Conservation (phyloP, 257 asterid species). For the Solanum etuberosum region DNA sequence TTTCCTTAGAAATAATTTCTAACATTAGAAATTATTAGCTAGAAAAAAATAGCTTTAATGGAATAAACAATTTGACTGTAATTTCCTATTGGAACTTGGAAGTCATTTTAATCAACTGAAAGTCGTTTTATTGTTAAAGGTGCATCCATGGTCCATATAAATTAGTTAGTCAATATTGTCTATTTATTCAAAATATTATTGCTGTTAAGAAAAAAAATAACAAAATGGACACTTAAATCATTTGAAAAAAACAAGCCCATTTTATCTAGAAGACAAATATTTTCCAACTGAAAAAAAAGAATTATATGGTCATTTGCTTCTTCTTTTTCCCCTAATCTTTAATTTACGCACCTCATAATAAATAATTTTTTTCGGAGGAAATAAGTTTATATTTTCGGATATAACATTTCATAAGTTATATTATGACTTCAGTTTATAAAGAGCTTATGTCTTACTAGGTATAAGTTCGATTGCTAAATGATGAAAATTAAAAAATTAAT, state of each 20-base stretch:
- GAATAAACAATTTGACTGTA: neutral
- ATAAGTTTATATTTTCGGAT: neutral
- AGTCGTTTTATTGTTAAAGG: neutral
- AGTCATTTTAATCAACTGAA: neutral
- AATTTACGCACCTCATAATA: neutral
- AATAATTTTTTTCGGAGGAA: neutral
- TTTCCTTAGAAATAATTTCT: neutral
- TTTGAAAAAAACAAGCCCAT: neutral
- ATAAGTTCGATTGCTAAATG: neutral
- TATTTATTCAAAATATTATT: neutral
- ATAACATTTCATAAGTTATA: neutral
- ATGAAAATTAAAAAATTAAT: neutral
- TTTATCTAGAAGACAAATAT: neutral
- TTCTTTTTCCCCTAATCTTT: neutral
- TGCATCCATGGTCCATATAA: neutral
- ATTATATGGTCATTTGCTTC: neutral
- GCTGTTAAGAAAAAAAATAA: neutral
- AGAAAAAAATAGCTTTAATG: neutral
- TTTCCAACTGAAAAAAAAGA: neutral
- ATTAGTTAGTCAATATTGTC: neutral
- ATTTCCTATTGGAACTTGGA: neutral
- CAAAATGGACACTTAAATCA: neutral
- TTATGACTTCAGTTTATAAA: neutral
- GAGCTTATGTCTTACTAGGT: neutral
- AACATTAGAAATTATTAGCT: neutral